Evolutionary conservation across 2,329 filamentous ascomycete species (phyloP), one percentile per base, ranked within the genome.

Genomic region (Beauveria pseudobassiana): DNA sequence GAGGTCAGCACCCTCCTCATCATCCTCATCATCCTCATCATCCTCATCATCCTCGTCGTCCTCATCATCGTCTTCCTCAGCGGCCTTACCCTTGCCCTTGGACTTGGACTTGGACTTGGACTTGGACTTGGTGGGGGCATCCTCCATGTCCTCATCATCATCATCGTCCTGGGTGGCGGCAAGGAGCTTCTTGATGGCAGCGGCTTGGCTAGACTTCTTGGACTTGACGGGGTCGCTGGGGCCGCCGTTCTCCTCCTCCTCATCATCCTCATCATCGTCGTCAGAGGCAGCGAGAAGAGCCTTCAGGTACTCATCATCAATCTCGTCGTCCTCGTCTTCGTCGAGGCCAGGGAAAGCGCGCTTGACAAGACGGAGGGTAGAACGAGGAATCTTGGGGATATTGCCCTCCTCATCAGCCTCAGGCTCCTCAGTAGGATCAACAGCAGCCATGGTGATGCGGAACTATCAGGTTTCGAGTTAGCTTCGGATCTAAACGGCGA

Each of bases 381-480:
- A 89, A 69, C 93, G 89, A 69, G 87, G 84, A 64, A 86, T 76
- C 62, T 78, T 75, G 69, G 84, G 84, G 63, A 84, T 76, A 70
- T 87, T 85, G 69, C 81, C 82, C 58, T 83, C 82, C 62, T 82
- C 81, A 67, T 87, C 86, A 63, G 81, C 81, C 74, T 91, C 83
- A 42, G 87, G 83, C 69, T 86, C 82, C 69, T 90, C 90, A 71
- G 86, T 91, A 63, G 95, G 95, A 74, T 99, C 93, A 74, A 99
- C 88, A 67, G 95, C 95, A 71, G 96, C 95, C 95, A 99, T 99
- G 71, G 93, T 98, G 73, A 99, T 91, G 75, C 91, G 91, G 80
- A 97, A 96, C 93, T 96, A 71, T 30, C 46, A 59, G 40, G 54
- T 54, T 57, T 49, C 34, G 52, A 66, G 65, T 77, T 65, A 76